phyloP scores from a whole-genome alignment of 192 early-diverging fungal genomes.

The Linnemannia zychae region DNA sequence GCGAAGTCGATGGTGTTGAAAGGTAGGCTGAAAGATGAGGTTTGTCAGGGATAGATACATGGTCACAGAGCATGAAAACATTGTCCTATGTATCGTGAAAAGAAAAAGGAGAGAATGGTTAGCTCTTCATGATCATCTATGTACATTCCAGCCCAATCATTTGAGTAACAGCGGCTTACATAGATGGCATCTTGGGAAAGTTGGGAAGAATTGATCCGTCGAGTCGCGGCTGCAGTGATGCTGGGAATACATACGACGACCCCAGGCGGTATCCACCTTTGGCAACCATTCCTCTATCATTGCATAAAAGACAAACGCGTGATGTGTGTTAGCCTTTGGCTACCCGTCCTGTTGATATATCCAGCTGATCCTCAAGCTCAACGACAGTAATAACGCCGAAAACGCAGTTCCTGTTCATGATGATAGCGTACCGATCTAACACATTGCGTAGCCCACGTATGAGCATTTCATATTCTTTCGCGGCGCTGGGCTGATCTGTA shows the following conservation, averaged over 20 bases:
- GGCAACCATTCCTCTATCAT: constrained; percentile 31
- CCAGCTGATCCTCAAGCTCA: neutral
- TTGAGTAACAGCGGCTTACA: constrained; percentile 22
- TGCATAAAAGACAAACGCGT: neutral
- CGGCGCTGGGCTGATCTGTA: neutral
- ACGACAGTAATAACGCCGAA: neutral
- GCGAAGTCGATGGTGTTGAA: constrained; percentile 51
- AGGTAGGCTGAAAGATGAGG: constrained; percentile 47
- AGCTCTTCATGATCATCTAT: neutral
- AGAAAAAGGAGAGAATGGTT: neutral
- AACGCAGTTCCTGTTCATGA: neutral
- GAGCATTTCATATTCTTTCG: constrained; percentile 50
- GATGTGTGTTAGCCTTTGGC: neutral
- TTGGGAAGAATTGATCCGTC: constrained; percentile 38
- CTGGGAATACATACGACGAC: constrained; percentile 41
- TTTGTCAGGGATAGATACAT: constrained; percentile 49
- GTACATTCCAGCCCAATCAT: neutral
- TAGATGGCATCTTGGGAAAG: constrained; percentile 40
- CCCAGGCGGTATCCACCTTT: constrained; percentile 52
- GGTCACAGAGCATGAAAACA: constrained; percentile 49
- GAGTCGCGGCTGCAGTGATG: constrained; percentile 37
- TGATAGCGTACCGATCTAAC: constrained; percentile 44
- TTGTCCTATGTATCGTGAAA: constrained; percentile 23
- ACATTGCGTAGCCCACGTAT: constrained; percentile 50
- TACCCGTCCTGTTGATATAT: too few species aligned